phyloP scores from a whole-genome alignment of 2,329 filamentous ascomycete genomes.

The Septoria linicola region DNA sequence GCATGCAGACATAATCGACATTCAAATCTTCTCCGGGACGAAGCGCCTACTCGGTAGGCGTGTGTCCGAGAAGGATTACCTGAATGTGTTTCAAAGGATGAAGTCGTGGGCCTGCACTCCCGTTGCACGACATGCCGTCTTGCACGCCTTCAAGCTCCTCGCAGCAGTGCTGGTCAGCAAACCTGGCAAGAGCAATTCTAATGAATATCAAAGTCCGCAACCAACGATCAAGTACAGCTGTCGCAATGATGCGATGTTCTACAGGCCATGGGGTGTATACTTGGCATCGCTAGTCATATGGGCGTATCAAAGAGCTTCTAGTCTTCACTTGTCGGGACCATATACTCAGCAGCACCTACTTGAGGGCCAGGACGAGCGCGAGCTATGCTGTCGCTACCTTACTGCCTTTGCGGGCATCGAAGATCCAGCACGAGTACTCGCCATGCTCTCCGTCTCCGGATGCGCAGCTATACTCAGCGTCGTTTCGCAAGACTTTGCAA shows the following conservation, averaged over 20 bases:
- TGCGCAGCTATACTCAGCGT: conserved; percentile 78
- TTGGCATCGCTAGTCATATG: conserved; percentile 87
- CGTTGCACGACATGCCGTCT: conserved; percentile 80
- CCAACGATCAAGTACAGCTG: conserved; percentile 62
- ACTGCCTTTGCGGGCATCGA: conserved; percentile 43
- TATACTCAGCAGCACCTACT: conserved; percentile 60
- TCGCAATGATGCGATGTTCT: conserved; percentile 79
- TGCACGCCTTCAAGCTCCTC: conserved; percentile 84
- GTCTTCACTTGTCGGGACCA: conserved; percentile 16
- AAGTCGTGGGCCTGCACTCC: conserved; percentile 83
- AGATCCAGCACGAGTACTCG: conserved; percentile 74
- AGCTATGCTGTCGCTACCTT: conserved; percentile 24
- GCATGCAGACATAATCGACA: conserved; percentile 91
- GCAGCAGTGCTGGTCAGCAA: conserved; percentile 69
- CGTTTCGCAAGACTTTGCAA: conserved; percentile 74
- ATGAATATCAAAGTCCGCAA: conserved; percentile 39
- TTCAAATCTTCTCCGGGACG: conserved; percentile 87
- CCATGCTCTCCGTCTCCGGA: conserved; percentile 70
- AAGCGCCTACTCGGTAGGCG: conserved; percentile 77
- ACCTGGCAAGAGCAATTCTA: conserved; percentile 5
- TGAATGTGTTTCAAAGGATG: conserved; percentile 76
- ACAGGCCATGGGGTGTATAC: conserved; percentile 90
- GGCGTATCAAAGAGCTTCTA: conserved; percentile 77
- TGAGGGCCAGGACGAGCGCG: conserved; percentile 46
- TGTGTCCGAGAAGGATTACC: conserved; percentile 77